These are phyloP conservation scores for Rhodotorula sp. DNA, from an alignment of 1,284 basidiomycete species.

Conservation along the genomic window DNA sequence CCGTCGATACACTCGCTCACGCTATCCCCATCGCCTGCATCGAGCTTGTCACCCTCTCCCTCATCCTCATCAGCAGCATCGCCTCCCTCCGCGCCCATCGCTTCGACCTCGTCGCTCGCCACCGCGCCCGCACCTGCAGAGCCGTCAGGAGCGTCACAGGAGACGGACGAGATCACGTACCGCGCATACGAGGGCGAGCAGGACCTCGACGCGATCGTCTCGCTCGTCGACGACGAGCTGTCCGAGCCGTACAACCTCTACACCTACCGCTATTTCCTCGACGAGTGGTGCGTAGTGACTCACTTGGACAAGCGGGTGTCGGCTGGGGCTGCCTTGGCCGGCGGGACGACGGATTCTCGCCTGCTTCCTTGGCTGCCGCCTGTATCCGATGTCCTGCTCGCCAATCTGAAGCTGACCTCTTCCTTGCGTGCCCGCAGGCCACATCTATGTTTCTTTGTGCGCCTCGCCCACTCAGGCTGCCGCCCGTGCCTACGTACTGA, in stretches of 20 bases:
- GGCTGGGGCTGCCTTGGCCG: no score
- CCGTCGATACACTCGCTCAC: conserved; percentile 3
- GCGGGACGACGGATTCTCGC: neutral
- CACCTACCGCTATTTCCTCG: conserved; percentile 76
- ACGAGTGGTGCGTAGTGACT: conserved; percentile 70
- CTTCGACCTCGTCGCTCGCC: neutral
- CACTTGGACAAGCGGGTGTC: neutral
- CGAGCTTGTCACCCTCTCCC: neutral
- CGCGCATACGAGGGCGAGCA: conserved; percentile 25
- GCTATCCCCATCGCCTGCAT: neutral
- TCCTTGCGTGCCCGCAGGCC: conserved; percentile 65
- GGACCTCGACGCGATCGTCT: conserved; percentile 46
- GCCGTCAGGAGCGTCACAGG: neutral
- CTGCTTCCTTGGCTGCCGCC: neutral
- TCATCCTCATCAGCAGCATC: neutral
- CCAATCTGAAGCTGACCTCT: neutral
- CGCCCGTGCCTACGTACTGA: neutral
- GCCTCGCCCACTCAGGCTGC: conserved; percentile 18
- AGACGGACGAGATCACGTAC: conserved; percentile 3
- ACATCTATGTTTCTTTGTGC: conserved; percentile 83
- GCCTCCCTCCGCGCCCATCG: neutral
- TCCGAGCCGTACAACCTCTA: conserved; percentile 95
- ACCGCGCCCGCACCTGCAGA: neutral
- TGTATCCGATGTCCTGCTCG: neutral
- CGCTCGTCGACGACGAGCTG: conserved; percentile 82